These are phyloP conservation scores for Planoprotostelium fungivorum DNA, from an alignment of 78 protist species.

Conservation along the genomic window DNA sequence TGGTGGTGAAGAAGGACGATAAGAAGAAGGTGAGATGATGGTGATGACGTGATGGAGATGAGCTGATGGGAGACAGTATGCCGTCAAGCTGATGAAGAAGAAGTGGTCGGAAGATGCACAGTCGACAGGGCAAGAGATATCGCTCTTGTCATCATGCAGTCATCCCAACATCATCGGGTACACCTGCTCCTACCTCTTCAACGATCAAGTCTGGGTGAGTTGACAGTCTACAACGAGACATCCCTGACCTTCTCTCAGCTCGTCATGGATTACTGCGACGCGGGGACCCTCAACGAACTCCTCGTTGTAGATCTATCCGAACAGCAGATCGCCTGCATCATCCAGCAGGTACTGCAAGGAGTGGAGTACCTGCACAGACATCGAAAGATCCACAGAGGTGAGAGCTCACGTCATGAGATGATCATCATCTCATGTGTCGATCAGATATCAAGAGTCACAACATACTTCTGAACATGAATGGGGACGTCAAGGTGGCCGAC, in stretches of 20 bases:
- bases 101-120: not conserved
- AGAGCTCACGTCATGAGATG: not conserved
- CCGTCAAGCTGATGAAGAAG: not conserved
- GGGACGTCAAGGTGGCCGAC: constrained; percentile 86
- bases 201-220: constrained; percentile 1
- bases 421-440: not conserved
- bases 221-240: not conserved
- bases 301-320: constrained; percentile 54
- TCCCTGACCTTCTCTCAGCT: not conserved
- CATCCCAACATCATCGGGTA: not conserved
- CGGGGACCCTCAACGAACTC: not conserved
- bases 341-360: constrained; percentile 55
- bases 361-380: constrained; percentile 76
- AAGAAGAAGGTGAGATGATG: not conserved
- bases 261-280: constrained; percentile 1
- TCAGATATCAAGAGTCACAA: constrained; percentile 91
- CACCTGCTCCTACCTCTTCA: not conserved
- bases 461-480: constrained; percentile 71
- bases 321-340: constrained; percentile 69
- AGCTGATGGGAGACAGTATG: not conserved
- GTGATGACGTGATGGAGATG: not conserved
- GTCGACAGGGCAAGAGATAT: not conserved
- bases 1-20: not conserved
- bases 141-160: not conserved
- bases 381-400: constrained; percentile 77